Percentiles rank a stretch among this genome's conserved stretches.
Evolutionary conservation across 306 rosid genomes (phyloP).

Genomic region (Heteromeles arbutifolia): DNA sequence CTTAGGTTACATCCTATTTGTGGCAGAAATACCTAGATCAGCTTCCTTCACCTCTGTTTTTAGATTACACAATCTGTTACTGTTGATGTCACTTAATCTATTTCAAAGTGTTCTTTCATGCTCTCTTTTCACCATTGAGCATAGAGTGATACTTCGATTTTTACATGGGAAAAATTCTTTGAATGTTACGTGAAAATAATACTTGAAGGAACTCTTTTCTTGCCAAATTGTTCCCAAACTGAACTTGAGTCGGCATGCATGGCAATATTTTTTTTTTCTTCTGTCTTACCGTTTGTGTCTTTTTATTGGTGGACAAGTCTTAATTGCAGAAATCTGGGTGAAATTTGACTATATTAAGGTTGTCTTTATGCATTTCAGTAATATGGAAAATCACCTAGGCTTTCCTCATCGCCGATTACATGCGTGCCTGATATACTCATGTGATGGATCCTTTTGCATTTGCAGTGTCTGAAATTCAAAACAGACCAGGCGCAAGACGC

Average conservation of each 20-base stretch:
- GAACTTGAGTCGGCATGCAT: neutral
- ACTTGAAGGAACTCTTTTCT: neutral
- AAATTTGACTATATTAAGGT: constrained; percentile 3
- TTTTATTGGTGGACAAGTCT: neutral
- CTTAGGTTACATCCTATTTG: neutral
- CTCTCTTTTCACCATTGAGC: neutral
- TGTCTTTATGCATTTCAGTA: constrained; percentile 10
- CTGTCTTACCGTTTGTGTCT: neutral
- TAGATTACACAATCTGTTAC: neutral
- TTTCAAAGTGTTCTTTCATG: neutral
- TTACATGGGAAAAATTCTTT: neutral
- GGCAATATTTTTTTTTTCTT: neutral
- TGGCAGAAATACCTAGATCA: neutral
- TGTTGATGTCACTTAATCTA: neutral
- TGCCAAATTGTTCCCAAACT: neutral
- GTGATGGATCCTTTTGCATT: constrained; percentile 20
- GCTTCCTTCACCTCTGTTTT: neutral
- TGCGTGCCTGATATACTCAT: constrained; percentile 1
- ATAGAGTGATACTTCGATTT: neutral
- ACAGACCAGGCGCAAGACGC: constrained; percentile 95
- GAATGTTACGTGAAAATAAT: neutral
- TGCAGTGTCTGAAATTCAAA: constrained; percentile 84
- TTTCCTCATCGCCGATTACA: neutral
- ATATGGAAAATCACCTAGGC: constrained; percentile 8
- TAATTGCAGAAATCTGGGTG: neutral